A percentile compares a stretch with the other conserved stretches of the same genome.
These are phyloP conservation scores for Rhizopus delemar DNA, from an alignment of 371 early-diverging fungal species.

Conservation along the genomic window DNA sequence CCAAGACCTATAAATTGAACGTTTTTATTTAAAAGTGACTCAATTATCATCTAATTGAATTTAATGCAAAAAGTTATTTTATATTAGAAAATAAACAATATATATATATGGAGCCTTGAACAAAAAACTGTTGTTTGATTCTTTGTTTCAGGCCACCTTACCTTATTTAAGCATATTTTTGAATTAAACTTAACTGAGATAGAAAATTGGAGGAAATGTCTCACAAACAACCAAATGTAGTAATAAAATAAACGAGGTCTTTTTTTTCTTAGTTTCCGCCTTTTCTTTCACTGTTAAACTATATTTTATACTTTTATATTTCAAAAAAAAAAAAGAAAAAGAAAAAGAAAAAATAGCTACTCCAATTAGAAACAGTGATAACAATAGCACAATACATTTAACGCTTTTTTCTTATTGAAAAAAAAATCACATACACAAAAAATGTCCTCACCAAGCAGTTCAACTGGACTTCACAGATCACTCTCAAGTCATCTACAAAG, in stretches of 20 bases:
- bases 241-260: constrained; percentile 6
- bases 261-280: neutral
- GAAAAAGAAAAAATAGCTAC: too few relatives aligned
- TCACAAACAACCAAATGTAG: constrained; percentile 1
- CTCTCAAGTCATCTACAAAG: constrained; percentile 50
- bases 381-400: neutral
- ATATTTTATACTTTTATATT: neutral
- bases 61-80: too few relatives aligned
- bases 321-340: neutral
- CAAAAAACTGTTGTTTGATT: too few relatives aligned
- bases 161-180: too few relatives aligned
- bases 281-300: neutral
- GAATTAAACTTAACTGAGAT: neutral
- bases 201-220: neutral
- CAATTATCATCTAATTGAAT: too few relatives aligned
- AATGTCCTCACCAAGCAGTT: constrained; percentile 42
- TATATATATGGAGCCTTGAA: too few relatives aligned
- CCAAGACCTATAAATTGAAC: too few relatives aligned
- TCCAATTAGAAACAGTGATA: too few relatives aligned
- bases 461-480: constrained; percentile 41
- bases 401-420: neutral
- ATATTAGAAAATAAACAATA: too few relatives aligned
- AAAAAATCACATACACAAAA: neutral
- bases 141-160: too few relatives aligned
- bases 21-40: too few relatives aligned